Evolutionary conservation across 1,139 yeast species (phyloP), one percentile per base, ranked within the genome.

Genomic region (Taphrina sp.): DNA sequence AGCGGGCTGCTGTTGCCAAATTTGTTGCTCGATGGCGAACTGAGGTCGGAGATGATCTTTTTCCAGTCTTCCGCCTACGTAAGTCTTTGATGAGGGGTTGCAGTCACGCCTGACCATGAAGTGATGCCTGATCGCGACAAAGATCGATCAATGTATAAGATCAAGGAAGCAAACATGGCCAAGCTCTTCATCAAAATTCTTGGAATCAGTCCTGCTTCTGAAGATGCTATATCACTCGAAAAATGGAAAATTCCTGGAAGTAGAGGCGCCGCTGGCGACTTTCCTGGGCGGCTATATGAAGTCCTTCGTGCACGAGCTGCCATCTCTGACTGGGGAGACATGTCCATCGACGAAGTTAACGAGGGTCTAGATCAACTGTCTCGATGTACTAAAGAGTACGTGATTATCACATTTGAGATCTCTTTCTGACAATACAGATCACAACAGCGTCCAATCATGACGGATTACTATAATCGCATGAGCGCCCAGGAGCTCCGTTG

Each of bases 41-140:
- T 12, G 78, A 79, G 29, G 83, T 86, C 2, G 95, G 95, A 0
- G 67, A 74, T 29, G 82, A 89, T 66, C 75, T 88, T 3, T 82
- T 76, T 63, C 92, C 94, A 0, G 81, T 82, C 0, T 73, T 85
- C 12, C 70, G 82, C 35, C 71, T 89, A 42, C 72, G 68, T 65
- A 46, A 10, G 33, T 23, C n/a, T n/a, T n/a, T n/a, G n/a, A n/a
- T n/a, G n/a, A n/a, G n/a, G n/a, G n/a, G n/a, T n/a, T n/a, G n/a
- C n/a, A n/a, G n/a, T n/a, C n/a, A n/a, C n/a, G n/a, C 2, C 53
- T 47, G 24, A 47, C 19, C n/a, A 4, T 10, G 10, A 5, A 49
- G 54, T 26, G 74, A 73, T 68, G 64, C 60, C 68, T 68, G 59
- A 77, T 78, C 76, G 76, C 70, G 72, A 66, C 64, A 68, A 64